Evolutionary conservation across 1,284 basidiomycete genomes (phyloP).

Genomic region (Fomitopsis schrenkii): DNA sequence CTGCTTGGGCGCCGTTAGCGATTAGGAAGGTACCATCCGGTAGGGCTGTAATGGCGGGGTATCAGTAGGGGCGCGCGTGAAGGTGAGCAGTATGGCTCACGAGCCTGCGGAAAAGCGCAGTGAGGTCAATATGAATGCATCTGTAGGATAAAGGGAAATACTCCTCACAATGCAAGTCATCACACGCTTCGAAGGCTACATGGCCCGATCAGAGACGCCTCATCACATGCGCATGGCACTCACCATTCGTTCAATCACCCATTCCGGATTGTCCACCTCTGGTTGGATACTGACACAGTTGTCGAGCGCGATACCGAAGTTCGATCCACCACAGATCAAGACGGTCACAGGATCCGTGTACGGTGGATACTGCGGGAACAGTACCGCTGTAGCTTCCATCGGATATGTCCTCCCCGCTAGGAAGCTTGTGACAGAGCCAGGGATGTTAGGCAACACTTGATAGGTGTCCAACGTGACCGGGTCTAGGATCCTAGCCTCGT

Average conservation of each 20-base stretch:
- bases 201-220: neutral
- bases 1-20: constrained; percentile 63
- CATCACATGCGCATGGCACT: constrained; percentile 13
- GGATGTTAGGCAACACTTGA: constrained; percentile 61
- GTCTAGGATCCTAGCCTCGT: constrained; percentile 74
- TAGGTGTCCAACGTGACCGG: constrained; percentile 59
- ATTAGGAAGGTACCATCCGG: constrained; percentile 76
- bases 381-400: constrained; percentile 63
- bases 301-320: constrained; percentile 51
- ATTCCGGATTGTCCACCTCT: constrained; percentile 52
- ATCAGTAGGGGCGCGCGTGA: neutral
- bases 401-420: constrained; percentile 75
- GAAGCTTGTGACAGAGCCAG: constrained; percentile 72
- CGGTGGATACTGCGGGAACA: constrained; percentile 66
- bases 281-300: constrained; percentile 68
- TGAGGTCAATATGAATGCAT: neutral
- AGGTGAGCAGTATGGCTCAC: constrained; percentile 9
- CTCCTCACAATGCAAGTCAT: constrained; percentile 61
- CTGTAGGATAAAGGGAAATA: neutral
- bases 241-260: constrained; percentile 74
- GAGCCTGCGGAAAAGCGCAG: constrained; percentile 10
- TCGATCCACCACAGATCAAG: constrained; percentile 76
- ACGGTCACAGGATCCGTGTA: constrained; percentile 68
- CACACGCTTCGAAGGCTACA: constrained; percentile 68
- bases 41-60: constrained; percentile 31